Percentiles rank a stretch among this genome's conserved stretches.
Conservation (phyloP, 2,329 filamentous ascomycete genomes). For the Fusarium sp. region DNA sequence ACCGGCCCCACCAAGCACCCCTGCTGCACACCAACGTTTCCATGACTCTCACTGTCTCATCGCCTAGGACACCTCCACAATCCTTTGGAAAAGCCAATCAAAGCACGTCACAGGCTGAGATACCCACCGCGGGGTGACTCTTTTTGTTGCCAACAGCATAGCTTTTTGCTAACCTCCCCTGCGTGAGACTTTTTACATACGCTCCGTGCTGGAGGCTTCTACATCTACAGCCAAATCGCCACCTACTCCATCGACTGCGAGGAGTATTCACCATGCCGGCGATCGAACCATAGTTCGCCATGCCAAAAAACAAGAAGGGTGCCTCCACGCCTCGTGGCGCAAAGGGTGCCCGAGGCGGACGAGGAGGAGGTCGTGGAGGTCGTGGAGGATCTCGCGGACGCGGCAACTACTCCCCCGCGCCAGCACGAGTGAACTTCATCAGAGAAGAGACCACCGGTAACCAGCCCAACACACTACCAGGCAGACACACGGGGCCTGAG, state of each 20-base stretch:
- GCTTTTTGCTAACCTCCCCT: not conserved
- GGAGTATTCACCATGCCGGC: slow-evolving; percentile 23
- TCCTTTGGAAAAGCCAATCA: slow-evolving; percentile 19
- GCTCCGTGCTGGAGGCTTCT: not conserved
- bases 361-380: slow-evolving; percentile 32
- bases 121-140: slow-evolving; percentile 32
- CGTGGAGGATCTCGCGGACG: slow-evolving; percentile 24
- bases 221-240: not conserved
- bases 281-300: slow-evolving; percentile 7
- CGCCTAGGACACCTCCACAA: slow-evolving; percentile 11
- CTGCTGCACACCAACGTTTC: slow-evolving; percentile 6
- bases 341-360: slow-evolving; percentile 31
- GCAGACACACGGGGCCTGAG: not conserved
- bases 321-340: slow-evolving; percentile 29
- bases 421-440: slow-evolving; percentile 5
- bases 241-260: not conserved
- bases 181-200: not conserved
- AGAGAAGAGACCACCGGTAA: slow-evolving; percentile 32
- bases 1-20: not conserved
- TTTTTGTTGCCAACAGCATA: slow-evolving; percentile 27
- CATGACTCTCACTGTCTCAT: slow-evolving; percentile 33
- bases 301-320: slow-evolving; percentile 42
- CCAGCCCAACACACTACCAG: not conserved
- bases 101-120: slow-evolving; percentile 3
- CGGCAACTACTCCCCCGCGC: slow-evolving; percentile 14